Evolutionary conservation across 2,329 filamentous ascomycete species (phyloP), one percentile per base, ranked within the genome.

Genomic region (Sclerotinia subarctica): DNA sequence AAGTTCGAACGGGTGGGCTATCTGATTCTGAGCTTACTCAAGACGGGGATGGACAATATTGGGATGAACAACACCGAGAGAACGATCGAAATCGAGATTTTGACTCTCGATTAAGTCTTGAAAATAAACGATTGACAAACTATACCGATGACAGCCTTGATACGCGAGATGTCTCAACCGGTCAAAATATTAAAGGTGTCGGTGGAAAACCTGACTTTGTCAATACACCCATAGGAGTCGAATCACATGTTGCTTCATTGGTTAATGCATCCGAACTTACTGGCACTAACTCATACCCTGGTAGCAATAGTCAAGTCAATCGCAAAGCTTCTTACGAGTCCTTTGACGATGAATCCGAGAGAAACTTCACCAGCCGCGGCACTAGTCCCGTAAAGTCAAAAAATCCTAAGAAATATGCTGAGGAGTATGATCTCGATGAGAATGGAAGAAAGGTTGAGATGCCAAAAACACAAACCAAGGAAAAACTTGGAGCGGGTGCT

Each of bases 231-330:
- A 76, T 88, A 46, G 92, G 86, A 2, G 88, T 96, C 0, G 94
- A 97, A 78, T 97, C 94, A 19, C 91, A 91, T 13, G 94, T 98
- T 15, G 94, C 94, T 10, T 97, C 94, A 21, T 82, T 98, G 8
- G 81, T 89, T 1, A 90, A 95, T 73, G 92, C 93, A 24, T 94
- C 93, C 0, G 86, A 90, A 17, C 77, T 97, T 65, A 94, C 88
- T 19, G 83, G 82, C 13, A 89, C 87, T 17, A 82, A 81, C n/a
- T 64, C 66, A 44, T 80, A 80, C 32, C 81, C 80, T 38, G 76
- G 73, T 24, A 82, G 84, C 70, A 82, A 85, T 35, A 69, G 68
- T 4, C 72, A 74, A 21, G 72, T 70, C 47, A 72, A 76, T 60
- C 73, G 76, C 17, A 72, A 74, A 72, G 74, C 57, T 56, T 78